phyloP scores from a whole-genome alignment of 495 filamentous ascomycete species.

The Penicillium alfredii region DNA sequence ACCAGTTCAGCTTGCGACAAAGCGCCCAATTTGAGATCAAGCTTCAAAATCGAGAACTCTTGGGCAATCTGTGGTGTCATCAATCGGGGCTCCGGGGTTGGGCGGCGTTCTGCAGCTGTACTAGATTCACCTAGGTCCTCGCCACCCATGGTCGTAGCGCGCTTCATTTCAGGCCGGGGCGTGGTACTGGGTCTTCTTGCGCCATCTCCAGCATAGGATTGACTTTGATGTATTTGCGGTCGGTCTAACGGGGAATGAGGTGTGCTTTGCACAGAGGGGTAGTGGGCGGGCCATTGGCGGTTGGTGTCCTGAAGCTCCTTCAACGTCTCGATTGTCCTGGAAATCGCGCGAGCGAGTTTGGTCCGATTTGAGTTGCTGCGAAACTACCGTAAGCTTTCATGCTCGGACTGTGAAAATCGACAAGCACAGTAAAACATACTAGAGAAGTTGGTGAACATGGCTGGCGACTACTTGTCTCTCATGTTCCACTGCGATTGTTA shows the following conservation, averaged over 20 bases:
- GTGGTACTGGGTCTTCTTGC: conserved; percentile 29
- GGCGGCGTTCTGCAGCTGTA: conserved; percentile 52
- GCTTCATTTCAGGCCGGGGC: conserved; percentile 50
- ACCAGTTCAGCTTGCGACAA: conserved; percentile 85
- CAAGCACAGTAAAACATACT: conserved; percentile 36
- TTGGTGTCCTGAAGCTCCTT: conserved; percentile 84
- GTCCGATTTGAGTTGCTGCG: conserved; percentile 86
- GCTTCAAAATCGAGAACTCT: conserved; percentile 89
- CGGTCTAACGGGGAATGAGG: conserved; percentile 39
- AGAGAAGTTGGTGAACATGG: conserved; percentile 67
- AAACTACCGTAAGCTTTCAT: conserved; percentile 23
- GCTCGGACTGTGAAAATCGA: too few relatives aligned
- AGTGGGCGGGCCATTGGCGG: conserved; percentile 85
- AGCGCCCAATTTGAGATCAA: conserved; percentile 85
- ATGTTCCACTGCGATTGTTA: conserved; percentile 41
- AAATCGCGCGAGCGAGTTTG: conserved; percentile 78
- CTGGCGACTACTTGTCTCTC: conserved; percentile 57
- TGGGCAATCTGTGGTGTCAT: conserved; percentile 91
- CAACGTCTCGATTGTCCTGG: conserved; percentile 71
- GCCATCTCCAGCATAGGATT: conserved; percentile 35
- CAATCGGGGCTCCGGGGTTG: conserved; percentile 60
- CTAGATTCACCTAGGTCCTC: conserved; percentile 64
- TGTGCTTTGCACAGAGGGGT: conserved; percentile 74
- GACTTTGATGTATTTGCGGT: conserved; percentile 48
- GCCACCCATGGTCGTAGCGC: conserved; percentile 69